A percentile compares a stretch with the other conserved stretches of the same genome.
These are phyloP conservation scores for Pythium aristosporum DNA, from an alignment of 352 stramenopile genomes.

Conservation along the genomic window DNA sequence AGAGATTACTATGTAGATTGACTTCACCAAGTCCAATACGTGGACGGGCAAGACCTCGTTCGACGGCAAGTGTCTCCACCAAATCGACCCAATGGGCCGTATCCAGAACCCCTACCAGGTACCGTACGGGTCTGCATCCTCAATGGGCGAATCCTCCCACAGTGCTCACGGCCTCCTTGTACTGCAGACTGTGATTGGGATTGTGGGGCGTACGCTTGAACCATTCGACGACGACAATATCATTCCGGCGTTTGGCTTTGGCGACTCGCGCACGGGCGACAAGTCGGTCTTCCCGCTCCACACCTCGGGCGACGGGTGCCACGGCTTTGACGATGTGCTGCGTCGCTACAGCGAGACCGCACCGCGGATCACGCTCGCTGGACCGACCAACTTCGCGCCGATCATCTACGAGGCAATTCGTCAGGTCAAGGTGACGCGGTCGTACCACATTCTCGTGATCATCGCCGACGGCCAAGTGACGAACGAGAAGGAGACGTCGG, in stretches of 20 bases:
- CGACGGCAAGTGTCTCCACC: constrained; percentile 57
- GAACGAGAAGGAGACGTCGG: constrained; percentile 56
- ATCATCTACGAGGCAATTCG: constrained; percentile 74
- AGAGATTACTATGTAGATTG: constrained; percentile 37
- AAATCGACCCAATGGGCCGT: constrained; percentile 50
- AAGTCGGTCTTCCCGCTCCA: constrained; percentile 57
- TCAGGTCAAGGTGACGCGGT: constrained; percentile 40
- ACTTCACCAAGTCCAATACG: constrained; percentile 81
- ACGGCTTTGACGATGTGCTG: constrained; percentile 57
- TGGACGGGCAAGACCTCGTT: constrained; percentile 72
- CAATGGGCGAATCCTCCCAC: not conserved
- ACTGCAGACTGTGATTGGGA: constrained; percentile 56
- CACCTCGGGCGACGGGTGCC: constrained; percentile 35
- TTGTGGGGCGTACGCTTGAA: constrained; percentile 64
- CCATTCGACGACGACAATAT: constrained; percentile 69
- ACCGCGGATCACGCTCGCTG: constrained; percentile 43
- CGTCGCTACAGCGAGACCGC: constrained; percentile 53
- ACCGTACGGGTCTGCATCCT: not conserved
- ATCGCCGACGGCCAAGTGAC: constrained; percentile 75
- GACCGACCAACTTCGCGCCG: constrained; percentile 78
- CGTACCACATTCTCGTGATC: constrained; percentile 78
- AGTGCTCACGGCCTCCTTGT: not conserved
- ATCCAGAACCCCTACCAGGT: constrained; percentile 70
- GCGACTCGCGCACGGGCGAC: constrained; percentile 54
- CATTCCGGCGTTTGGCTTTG: constrained; percentile 78